Evolutionary conservation across 1,284 basidiomycete genomes (phyloP), one percentile per base, ranked within the genome.

Genomic region (Ceratobasidium sp.): DNA sequence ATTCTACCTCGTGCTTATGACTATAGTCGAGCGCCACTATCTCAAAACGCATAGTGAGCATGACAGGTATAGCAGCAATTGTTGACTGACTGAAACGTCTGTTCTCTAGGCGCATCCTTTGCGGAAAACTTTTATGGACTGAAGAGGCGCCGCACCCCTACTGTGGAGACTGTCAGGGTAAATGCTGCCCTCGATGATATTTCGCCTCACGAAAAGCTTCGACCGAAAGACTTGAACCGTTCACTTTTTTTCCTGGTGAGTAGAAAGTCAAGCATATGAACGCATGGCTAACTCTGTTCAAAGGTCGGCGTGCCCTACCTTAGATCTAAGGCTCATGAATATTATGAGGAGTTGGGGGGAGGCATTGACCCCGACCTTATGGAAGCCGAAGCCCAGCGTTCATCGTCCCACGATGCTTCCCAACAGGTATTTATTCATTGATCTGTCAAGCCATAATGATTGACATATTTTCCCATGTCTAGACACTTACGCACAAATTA

Each of bases 61-160:
- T 81, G 14, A 28, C 18, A 58, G 9, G 9, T 44, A n/a, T 73
- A 44, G 11, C 43, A 44, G 23, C 47, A 30, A 14, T 28, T 21
- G 35, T 9, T 26, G 21, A 8, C 47, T 54, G 43, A 47, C 38
- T 30, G 47, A 72, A 55, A 41, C 7, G n/a, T 35, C 18, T 7
- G 13, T 28, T 28, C 38, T 59, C 5, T 72, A 95, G 94, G 89
- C 79, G 92, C 94, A 16, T 94, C 93, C 2, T 98, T 98, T 79
- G 85, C 95, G 2, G 96, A 98, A 81, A 93, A 96, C 78, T 98
- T 98, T 79, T 98, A 98, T 80, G 94, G 94, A 0, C 81, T 98
- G 58, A 94, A 94, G 78, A 84, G 95, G 59, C 85, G 95, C 73
- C 82, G 91, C 41, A 84, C 87, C 69, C 90, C 93, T 0, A 86